Percentiles rank a stretch among this genome's conserved stretches.
These are phyloP conservation scores for Nakaseomyces sp. DNA, from an alignment of 1,139 yeast genomes.

Conservation along the genomic window DNA sequence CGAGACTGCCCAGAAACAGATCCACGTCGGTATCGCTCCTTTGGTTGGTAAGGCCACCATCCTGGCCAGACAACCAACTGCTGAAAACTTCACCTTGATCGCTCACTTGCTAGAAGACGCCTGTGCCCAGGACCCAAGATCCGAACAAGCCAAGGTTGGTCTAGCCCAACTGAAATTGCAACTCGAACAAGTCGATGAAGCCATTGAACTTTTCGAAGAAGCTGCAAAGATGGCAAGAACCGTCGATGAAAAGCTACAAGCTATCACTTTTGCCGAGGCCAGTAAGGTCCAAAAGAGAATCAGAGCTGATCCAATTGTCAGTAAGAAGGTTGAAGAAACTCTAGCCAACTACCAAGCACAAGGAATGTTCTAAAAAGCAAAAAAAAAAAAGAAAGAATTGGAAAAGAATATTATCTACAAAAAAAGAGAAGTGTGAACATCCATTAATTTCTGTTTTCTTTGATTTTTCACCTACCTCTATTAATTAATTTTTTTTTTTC, in stretches of 20 bases:
- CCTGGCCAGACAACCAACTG: conserved; percentile 41
- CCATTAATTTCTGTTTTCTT: too few relatives aligned
- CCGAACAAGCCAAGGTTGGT: conserved; percentile 78
- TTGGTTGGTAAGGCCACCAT: conserved; percentile 79
- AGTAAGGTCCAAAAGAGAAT: conserved; percentile 67
- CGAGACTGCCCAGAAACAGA: conserved; percentile 42
- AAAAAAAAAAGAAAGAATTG: not conserved
- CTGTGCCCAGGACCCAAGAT: conserved; percentile 68
- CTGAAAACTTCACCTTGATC: conserved; percentile 46
- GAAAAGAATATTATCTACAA: too few relatives aligned
- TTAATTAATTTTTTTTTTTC: not conserved
- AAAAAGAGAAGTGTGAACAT: too few relatives aligned
- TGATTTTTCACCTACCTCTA: too few relatives aligned
- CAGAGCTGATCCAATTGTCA: conserved; percentile 51
- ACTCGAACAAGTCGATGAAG: conserved; percentile 69
- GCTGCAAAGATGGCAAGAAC: conserved; percentile 75
- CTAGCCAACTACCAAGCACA: conserved; percentile 28
- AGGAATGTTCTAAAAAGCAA: conserved; percentile 12
- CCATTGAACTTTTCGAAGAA: conserved; percentile 67
- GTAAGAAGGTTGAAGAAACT: conserved; percentile 36
- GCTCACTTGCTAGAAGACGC: conserved; percentile 64
- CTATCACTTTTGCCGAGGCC: conserved; percentile 85
- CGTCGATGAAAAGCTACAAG: conserved; percentile 76
- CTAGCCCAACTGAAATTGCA: conserved; percentile 84
- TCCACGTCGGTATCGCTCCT: conserved; percentile 77